Evolutionary conservation across 805 yeast genomes (phyloP).

Genomic region (Hanseniaspora singularis): DNA sequence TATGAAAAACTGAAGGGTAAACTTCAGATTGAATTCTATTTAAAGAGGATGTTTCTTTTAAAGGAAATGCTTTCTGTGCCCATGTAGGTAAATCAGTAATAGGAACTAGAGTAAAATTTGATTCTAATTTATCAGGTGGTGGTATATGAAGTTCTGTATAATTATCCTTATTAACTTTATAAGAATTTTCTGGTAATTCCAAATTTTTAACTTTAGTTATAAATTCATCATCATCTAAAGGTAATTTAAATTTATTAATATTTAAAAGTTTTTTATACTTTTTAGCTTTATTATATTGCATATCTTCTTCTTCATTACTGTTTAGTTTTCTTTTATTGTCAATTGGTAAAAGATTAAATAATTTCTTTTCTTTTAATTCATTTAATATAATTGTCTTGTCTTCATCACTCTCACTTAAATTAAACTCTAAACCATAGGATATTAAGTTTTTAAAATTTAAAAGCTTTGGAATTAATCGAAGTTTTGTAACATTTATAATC

Average conservation of each 20-base stretch:
- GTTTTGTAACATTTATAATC: conserved; percentile 8
- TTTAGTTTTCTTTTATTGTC: conserved; percentile 5
- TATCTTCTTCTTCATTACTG: too few relatives aligned
- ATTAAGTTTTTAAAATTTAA: conserved; percentile 1
- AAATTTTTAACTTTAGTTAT: conserved; percentile 56
- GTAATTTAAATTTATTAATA: conserved; percentile 45
- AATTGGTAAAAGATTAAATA: conserved; percentile 1
- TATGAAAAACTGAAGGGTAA: conserved; percentile 60
- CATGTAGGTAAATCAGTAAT: conserved; percentile 63
- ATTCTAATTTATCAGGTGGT: conserved; percentile 49
- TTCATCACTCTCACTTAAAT: conserved; percentile 21
- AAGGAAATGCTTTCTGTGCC: conserved; percentile 68
- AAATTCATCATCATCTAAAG: conserved; percentile 67
- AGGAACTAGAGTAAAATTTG: conserved; percentile 36
- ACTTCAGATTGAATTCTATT: conserved; percentile 79
- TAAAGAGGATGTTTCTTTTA: conserved; percentile 49
- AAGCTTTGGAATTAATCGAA: conserved; percentile 11
- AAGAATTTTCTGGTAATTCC: conserved; percentile 71
- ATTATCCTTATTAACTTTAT: conserved; percentile 53
- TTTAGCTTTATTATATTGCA: conserved; percentile 25
- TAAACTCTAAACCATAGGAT: conserved; percentile 24
- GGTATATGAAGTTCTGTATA: conserved; percentile 93
- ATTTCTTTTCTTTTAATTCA: conserved; percentile 3
- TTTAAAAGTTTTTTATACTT: background rate
- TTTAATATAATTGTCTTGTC: conserved; percentile 20